phyloP scores from a whole-genome alignment of 495 filamentous ascomycete genomes.

The Podospora bellae-mahoneyi region DNA sequence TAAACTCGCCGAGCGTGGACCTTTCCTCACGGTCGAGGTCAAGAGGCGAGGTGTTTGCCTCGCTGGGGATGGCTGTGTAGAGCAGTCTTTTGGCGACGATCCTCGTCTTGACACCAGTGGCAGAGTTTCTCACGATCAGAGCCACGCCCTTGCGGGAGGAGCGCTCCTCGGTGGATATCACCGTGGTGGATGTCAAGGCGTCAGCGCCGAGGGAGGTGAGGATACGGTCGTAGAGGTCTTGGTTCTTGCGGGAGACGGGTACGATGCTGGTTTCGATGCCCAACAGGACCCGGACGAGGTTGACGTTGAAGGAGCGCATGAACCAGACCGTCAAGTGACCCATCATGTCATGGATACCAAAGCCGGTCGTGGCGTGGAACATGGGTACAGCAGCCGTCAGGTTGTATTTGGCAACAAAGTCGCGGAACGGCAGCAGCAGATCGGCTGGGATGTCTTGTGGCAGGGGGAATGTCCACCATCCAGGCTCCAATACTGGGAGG shows the following conservation, averaged over 20 bases:
- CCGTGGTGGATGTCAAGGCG: slow-evolving; percentile 33
- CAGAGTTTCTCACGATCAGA: slow-evolving; percentile 34
- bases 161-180: slow-evolving; percentile 22
- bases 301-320: slow-evolving; percentile 39
- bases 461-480: slow-evolving; percentile 39
- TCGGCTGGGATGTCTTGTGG: slow-evolving; percentile 39
- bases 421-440: slow-evolving; percentile 43
- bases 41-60: slow-evolving; percentile 33
- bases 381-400: slow-evolving; percentile 34
- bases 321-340: slow-evolving; percentile 38
- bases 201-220: slow-evolving; percentile 33
- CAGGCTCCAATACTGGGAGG: slow-evolving; percentile 35
- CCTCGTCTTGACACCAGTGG: slow-evolving; percentile 22
- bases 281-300: slow-evolving; percentile 32
- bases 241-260: slow-evolving; percentile 39
- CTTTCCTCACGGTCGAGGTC: slow-evolving; percentile 33
- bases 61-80: slow-evolving; percentile 37
- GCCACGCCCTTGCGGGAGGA: slow-evolving; percentile 26
- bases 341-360: slow-evolving; percentile 40
- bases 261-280: slow-evolving; percentile 26
- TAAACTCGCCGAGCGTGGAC: slow-evolving; percentile 32
- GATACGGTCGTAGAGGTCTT: slow-evolving; percentile 41
- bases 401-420: slow-evolving; percentile 45
- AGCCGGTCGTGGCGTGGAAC: slow-evolving; percentile 35
- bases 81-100: slow-evolving; percentile 41